Percentiles rank a stretch among this genome's conserved stretches.
phyloP scores from a whole-genome alignment of 805 yeast genomes.

The Spathaspora boniae region DNA sequence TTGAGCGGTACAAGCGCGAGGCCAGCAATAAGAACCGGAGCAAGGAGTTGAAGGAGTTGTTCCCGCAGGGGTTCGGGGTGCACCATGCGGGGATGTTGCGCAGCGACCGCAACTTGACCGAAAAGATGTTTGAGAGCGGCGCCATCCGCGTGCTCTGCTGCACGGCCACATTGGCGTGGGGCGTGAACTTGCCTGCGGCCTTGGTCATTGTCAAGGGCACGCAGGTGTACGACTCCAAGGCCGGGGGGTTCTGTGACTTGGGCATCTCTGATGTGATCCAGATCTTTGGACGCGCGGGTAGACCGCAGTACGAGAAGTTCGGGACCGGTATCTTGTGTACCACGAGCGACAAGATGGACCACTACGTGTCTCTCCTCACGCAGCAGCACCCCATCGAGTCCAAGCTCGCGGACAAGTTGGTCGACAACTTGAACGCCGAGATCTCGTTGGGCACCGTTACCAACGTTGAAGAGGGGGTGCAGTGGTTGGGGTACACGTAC shows the following conservation, averaged over 20 bases:
- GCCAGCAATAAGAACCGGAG: constrained; percentile 64
- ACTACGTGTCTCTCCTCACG: constrained; percentile 80
- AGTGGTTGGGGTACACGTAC: constrained; percentile 98
- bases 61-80: constrained; percentile 79
- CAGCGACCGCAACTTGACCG: constrained; percentile 84
- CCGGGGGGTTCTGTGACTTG: constrained; percentile 90
- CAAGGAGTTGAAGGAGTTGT: constrained; percentile 77
- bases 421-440: constrained; percentile 94
- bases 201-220: constrained; percentile 97
- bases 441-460: constrained; percentile 94
- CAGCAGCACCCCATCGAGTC: constrained; percentile 98
- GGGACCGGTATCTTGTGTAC: constrained; percentile 95
- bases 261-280: constrained; percentile 97
- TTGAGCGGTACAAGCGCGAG: constrained; percentile 55
- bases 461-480: constrained; percentile 88
- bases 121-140: constrained; percentile 80
- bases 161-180: constrained; percentile 99
- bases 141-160: constrained; percentile 87
- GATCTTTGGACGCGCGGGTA: constrained; percentile 98
- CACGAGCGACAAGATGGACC: constrained; percentile 74
- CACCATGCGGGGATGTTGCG: constrained; percentile 98
- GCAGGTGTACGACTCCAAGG: constrained; percentile 88
- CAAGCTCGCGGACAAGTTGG: constrained; percentile 66
- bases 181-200: constrained; percentile 97
- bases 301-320: constrained; percentile 90